These are phyloP conservation scores for Rhynchospora pubera DNA, from an alignment of 176 grass and related monocot species.

Conservation along the genomic window DNA sequence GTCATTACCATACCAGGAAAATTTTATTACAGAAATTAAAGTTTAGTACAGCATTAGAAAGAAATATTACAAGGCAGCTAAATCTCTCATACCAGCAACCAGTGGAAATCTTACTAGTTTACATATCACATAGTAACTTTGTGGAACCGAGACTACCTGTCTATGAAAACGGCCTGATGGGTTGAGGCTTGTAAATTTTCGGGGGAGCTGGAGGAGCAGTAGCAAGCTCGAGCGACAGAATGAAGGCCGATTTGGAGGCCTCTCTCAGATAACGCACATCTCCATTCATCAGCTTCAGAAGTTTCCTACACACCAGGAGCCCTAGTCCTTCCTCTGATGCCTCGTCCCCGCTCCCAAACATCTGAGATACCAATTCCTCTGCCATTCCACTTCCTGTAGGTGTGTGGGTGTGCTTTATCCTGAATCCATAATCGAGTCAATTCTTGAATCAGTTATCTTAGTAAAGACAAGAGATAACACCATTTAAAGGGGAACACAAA, in stretches of 20 bases:
- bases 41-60: too few relatives aligned
- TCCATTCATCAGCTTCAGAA: slow-evolving; percentile 88
- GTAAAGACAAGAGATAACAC: too few relatives aligned
- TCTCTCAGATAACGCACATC: slow-evolving; percentile 67
- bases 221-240: slow-evolving; percentile 68
- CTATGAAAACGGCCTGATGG: slow-evolving; percentile 12
- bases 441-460: not conserved
- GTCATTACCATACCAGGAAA: too few relatives aligned
- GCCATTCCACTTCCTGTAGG: slow-evolving; percentile 36
- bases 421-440: slow-evolving; percentile 4
- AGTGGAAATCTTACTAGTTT: not conserved
- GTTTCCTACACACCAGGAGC: slow-evolving; percentile 69
- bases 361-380: slow-evolving; percentile 61
- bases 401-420: slow-evolving; percentile 42
- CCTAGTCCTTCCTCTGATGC: slow-evolving; percentile 57
- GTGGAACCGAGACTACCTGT: too few relatives aligned
- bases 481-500: too few relatives aligned
- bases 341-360: slow-evolving; percentile 53
- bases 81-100: too few relatives aligned
- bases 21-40: too few relatives aligned
- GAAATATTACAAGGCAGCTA: too few relatives aligned
- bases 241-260: slow-evolving; percentile 63
- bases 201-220: slow-evolving; percentile 7
- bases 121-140: not conserved
- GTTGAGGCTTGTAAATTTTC: slow-evolving; percentile 10